Evolutionary conservation across 1,284 basidiomycete genomes (phyloP), one percentile per base, ranked within the genome.

Genomic region (Neolentinus lepideus): DNA sequence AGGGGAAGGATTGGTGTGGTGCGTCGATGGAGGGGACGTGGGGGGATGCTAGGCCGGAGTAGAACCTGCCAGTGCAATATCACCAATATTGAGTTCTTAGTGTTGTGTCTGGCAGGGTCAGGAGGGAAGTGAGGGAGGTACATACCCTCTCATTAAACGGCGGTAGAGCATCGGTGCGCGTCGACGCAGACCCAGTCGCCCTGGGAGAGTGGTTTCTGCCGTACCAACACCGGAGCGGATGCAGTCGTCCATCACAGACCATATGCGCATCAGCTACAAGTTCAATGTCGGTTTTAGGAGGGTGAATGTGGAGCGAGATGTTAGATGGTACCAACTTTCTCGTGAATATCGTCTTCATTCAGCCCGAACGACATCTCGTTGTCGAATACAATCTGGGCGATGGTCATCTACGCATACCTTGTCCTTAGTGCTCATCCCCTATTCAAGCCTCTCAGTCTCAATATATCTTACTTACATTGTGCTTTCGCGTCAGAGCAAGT

Each of bases 371-470:
- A 84, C 59, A 87, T 81, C 70, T 98, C 95, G 64, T 98, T 98
- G 69, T 98, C 92, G 71, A 93, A 94, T 1, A 98, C 93, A 50
- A 97, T 90, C 71, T 95, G 92, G 4, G 92, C 92, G 60, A 96
- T 95, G 1, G 92, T 94, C 78, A 94, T 81, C 89, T 94, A 55
- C 33, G 53, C 62, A 45, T 63, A 56, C 53, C 57, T 51, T 45
- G 46, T 21, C n/a, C n/a, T n/a, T n/a, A n/a, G n/a, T n/a, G n/a
- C n/a, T n/a, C n/a, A n/a, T n/a, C n/a, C n/a, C n/a, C 12, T 31
- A 31, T 31, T 31, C 29, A 12, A 6, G n/a, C 24, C 54, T 54
- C 56, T 58, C 55, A 31, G 51, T 38, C 58, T 56, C 31, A 57
- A 47, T 45, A 48, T 54, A 21, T 16, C 48, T 12, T 4, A 71